A percentile compares a stretch with the other conserved stretches of the same genome.
Conservation (phyloP, 768 basidiomycete genomes). For the Gloeostereum incarnatum region DNA sequence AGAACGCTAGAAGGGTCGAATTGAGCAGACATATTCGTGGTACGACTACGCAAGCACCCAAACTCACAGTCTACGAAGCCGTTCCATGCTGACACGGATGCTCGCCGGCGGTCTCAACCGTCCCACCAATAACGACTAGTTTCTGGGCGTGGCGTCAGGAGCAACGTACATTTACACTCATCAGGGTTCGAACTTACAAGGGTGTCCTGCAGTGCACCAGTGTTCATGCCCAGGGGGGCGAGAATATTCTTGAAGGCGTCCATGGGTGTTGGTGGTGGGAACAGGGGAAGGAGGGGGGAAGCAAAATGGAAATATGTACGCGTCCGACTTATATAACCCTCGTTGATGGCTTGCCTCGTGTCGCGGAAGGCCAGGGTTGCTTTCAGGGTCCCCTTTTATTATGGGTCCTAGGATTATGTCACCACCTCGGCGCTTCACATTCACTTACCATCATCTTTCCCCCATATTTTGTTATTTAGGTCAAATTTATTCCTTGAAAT, state of each 20-base stretch:
- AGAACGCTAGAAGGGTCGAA: slow-evolving; percentile 48
- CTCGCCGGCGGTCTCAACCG: slow-evolving; percentile 79
- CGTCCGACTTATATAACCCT: slow-evolving; percentile 29
- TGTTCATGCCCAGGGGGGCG: slow-evolving; percentile 60
- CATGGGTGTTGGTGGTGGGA: slow-evolving; percentile 32
- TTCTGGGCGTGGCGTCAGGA: slow-evolving; percentile 37
- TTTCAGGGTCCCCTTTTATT: too few species aligned
- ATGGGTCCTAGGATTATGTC: too few species aligned
- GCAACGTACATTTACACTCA: slow-evolving; percentile 2
- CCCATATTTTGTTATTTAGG: too few species aligned
- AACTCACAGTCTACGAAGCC: slow-evolving; percentile 78
- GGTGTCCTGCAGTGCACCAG: slow-evolving; percentile 70
- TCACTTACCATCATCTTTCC: too few species aligned
- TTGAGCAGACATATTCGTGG: slow-evolving; percentile 1
- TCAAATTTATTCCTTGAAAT: too few species aligned
- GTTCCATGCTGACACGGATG: slow-evolving; percentile 80
- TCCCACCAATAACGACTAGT: slow-evolving; percentile 85
- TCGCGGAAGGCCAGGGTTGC: slow-evolving; percentile 17
- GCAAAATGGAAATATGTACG: slow-evolving; percentile 21
- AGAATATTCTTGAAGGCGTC: slow-evolving; percentile 62
- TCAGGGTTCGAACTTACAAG: slow-evolving; percentile 35
- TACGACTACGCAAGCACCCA: not conserved
- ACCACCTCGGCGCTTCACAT: too few species aligned
- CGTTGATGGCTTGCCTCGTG: slow-evolving; percentile 22
- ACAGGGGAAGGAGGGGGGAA: slow-evolving; percentile 20